Base-by-base conservation (phyloP, 2,329 filamentous ascomycete species). In the Colletotrichum endophyticum region DNA sequence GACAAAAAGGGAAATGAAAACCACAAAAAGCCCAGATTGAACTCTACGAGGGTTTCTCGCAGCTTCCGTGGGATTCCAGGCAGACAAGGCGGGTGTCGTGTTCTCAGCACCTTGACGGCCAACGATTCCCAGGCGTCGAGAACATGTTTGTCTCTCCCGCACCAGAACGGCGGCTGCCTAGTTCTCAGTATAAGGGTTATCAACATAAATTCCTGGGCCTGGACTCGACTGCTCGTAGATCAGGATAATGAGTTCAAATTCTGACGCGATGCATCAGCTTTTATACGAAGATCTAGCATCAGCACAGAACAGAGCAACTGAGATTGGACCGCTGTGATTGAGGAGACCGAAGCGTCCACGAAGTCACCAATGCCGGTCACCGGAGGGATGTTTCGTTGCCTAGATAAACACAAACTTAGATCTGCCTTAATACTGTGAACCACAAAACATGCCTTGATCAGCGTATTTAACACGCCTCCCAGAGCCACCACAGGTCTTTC, bases 291-390 rank as follows among this genome's bases (percentile, higher is more conserved):
- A n/a, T 19, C 5, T 44, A 9, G 39, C 8, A 39, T 9, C 5
- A 19, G 36, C 36, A 44, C 5, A 44, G 7, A 44, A 19, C 8
- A 44, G 19, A 44, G 19, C 5, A 44, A 6, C 19, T 44, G 19
- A 44, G 1, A 1, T 8, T n/a, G 9, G 9, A 6, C 39, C 5
- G 9, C 3, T n/a, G 39, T 1, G 1, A 44, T 6, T 44, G 3
- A n/a, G 3, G 19, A 22, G 19, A n/a, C 5, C n/a, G 22, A 11
- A 22, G 19, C 44, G 44, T 12, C 1, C 0, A 22, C 5, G 2
- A 22, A 49, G 44, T 12, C 19, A 49, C 9, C 4, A 34, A 34
- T 34, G 1, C 32, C 32, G 32, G 32, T 34, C 32, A 4, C 32
- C 32, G 6, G 13, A 34, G 15, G 13, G 32, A 34, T 34, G 32